Base-by-base conservation (phyloP, 768 basidiomycete genomes). In the Kwoniella botswanensis region DNA sequence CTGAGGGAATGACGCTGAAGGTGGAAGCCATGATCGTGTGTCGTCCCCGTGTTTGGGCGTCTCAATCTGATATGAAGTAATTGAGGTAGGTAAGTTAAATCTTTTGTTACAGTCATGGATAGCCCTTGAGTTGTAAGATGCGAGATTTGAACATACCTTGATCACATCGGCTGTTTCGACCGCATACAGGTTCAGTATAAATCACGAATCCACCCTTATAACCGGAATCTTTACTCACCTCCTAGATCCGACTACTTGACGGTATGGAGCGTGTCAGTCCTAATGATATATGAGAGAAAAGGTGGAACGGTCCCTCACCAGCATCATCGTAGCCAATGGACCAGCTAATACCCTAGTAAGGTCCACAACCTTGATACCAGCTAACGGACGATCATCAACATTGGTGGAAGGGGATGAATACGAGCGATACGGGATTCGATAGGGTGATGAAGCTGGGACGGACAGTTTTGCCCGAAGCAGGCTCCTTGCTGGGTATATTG, bases 301-400 rank as follows among this genome's bases (percentile, higher is more conserved):
- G 2, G 43, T 15, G 44, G 17, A n/a, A 10, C 18, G 21, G 61
- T 53, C 24, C 67, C 78, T 73, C 7, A 90, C 94, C n/a, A 97
- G 86, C 71, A 96, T 87, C 94, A 95, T 92, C 1, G 93, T 92
- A n/a, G 91, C 89, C 1, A 91, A 91, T 42, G 94, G 94, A 0
- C 93, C 94, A n/a, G 94, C 94, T 60, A 98, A 85, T 1, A 97
- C 91, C 35, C 95, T 88, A 15, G 94, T 93, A 66, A 97, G 84
- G 83, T 98, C 95, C 24, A 98, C 86, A n/a, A 97, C 88, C 77
- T 87, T 89, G 74, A 95, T 85, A 17, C 92, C 93, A 71, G 87
- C 86, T 70, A 98, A 84, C 2, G 94, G 94, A 35, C 79, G 63
- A 55, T 70, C 71, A 52, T 72, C 71, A 4, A 64, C 66, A 11